These are phyloP conservation scores for Pontederia paniculata DNA, from an alignment of 176 grass and related monocot genomes.

Conservation along the genomic window DNA sequence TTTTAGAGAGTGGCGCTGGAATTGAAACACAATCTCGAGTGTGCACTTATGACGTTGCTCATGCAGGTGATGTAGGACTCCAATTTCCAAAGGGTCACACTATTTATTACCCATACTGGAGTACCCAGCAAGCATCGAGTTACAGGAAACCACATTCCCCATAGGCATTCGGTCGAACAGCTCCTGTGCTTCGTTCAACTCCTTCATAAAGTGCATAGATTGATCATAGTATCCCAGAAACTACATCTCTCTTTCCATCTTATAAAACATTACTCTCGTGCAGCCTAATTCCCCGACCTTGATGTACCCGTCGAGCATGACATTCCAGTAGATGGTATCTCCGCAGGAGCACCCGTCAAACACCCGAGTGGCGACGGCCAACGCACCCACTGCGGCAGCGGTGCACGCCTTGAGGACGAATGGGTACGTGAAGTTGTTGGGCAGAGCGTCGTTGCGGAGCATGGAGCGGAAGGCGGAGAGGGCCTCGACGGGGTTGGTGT, in stretches of 20 bases:
- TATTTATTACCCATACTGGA: too few relatives aligned
- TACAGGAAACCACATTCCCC: too few relatives aligned
- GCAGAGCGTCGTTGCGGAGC: background rate
- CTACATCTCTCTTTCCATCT: background rate
- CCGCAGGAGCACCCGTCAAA: too few relatives aligned
- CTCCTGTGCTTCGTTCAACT: background rate
- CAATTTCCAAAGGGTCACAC: too few relatives aligned
- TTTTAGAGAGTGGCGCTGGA: too few relatives aligned
- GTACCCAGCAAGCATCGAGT: background rate
- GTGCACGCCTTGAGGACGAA: slow-evolving; percentile 1
- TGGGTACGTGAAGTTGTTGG: too few relatives aligned
- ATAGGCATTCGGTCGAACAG: slow-evolving; percentile 1
- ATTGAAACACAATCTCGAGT: too few relatives aligned
- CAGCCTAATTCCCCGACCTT: background rate
- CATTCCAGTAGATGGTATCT: too few relatives aligned
- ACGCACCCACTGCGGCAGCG: background rate
- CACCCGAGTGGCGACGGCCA: background rate
- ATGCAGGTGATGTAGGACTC: too few relatives aligned
- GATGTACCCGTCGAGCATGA: too few relatives aligned
- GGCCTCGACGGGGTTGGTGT: background rate
- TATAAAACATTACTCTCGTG: background rate
- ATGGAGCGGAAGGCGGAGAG: background rate
- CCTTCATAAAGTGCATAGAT: background rate
- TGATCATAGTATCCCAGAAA: slow-evolving; percentile 5
- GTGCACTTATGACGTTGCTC: too few relatives aligned